phyloP scores from a whole-genome alignment of 257 asterid species.

The Galeopsis tetrahit region DNA sequence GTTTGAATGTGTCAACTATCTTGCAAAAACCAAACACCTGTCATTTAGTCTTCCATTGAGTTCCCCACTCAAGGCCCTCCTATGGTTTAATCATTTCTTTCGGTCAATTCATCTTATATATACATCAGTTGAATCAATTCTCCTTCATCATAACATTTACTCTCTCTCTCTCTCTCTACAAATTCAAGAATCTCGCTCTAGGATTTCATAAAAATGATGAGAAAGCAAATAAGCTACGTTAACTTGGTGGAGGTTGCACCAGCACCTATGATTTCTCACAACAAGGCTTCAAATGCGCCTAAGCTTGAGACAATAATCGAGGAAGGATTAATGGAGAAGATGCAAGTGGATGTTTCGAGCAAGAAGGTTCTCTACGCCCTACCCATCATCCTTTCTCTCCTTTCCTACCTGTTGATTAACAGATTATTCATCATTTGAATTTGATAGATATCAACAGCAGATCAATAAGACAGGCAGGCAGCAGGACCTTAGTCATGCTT shows the following conservation, averaged over 20 bases:
- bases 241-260: slow-evolving; percentile 64
- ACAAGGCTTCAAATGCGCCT: slow-evolving; percentile 53
- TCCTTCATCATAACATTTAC: slow-evolving; percentile 11
- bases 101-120: slow-evolving; percentile 30
- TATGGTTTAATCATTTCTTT: slow-evolving; percentile 18
- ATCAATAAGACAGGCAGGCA: too few species aligned
- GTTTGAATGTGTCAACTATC: slow-evolving; percentile 21
- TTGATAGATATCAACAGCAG: too few species aligned
- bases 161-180: slow-evolving; percentile 28
- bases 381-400: slow-evolving; percentile 42
- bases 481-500: too few species aligned
- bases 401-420: slow-evolving; percentile 48
- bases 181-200: slow-evolving; percentile 19
- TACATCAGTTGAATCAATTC: slow-evolving; percentile 4
- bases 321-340: slow-evolving; percentile 45
- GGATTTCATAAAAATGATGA: slow-evolving; percentile 37
- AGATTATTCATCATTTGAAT: slow-evolving; percentile 38
- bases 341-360: slow-evolving; percentile 18
- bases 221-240: slow-evolving; percentile 45
- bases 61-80: slow-evolving; percentile 38
- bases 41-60: slow-evolving; percentile 27
- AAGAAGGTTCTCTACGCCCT: slow-evolving; percentile 41
- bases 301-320: slow-evolving; percentile 58
- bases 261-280: slow-evolving; percentile 46
- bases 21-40: slow-evolving; percentile 33